A percentile compares a stretch with the other conserved stretches of the same genome.
phyloP scores from a whole-genome alignment of 1,284 basidiomycete species.

The Puccinia triticina region DNA sequence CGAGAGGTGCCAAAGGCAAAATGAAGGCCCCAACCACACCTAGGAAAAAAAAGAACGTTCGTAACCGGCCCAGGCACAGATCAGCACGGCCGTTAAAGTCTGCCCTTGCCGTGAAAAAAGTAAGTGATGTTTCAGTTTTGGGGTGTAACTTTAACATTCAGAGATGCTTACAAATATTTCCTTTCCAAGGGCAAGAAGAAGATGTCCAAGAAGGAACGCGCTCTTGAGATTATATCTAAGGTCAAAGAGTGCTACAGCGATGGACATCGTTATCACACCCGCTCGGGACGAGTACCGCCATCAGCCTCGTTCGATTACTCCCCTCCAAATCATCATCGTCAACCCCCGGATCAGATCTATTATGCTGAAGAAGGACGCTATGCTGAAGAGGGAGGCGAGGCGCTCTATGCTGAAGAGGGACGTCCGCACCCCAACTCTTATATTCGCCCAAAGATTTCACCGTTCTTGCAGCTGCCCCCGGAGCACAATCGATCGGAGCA shows the following conservation, averaged over 20 bases:
- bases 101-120: no score
- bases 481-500: background rate
- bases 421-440: constrained; percentile 1
- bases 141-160: no score
- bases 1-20: no score
- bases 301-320: background rate
- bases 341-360: background rate
- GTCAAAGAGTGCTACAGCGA: background rate
- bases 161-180: no score
- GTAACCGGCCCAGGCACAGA: no score
- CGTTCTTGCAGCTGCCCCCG: constrained; percentile 19
- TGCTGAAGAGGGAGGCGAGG: background rate
- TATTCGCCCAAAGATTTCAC: background rate
- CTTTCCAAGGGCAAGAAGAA: no score
- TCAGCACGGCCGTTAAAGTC: no score
- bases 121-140: no score
- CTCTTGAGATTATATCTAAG: background rate
- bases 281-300: background rate
- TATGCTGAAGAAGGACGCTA: background rate
- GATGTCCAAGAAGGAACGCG: no score
- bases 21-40: no score
- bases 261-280: background rate
- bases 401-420: constrained; percentile 10
- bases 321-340: background rate
- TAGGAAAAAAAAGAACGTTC: no score